Evolutionary conservation across 2,329 filamentous ascomycete species (phyloP).

Genomic region (Chrysoporthe cubensis): DNA sequence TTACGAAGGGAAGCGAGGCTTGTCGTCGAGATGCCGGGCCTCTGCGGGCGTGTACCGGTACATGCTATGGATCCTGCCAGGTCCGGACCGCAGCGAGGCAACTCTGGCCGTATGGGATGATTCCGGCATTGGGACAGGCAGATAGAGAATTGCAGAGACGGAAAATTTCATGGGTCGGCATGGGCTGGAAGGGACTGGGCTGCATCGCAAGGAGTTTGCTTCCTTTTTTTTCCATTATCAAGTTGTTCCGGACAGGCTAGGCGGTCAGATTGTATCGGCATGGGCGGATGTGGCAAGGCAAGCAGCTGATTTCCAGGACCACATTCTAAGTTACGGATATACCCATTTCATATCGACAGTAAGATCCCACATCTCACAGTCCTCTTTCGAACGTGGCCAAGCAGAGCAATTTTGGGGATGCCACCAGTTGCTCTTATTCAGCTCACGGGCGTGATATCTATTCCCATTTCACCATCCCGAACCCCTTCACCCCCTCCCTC

Average conservation of each 20-base stretch:
- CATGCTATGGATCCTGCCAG: background rate
- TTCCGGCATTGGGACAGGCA: background rate
- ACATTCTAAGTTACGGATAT: background rate
- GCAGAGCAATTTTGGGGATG: background rate
- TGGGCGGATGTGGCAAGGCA: background rate
- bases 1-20: background rate
- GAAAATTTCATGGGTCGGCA: background rate
- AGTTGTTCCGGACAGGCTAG: background rate
- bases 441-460: slow-evolving; percentile 22
- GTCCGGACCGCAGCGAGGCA: background rate
- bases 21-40: background rate
- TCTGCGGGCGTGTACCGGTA: background rate
- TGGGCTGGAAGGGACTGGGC: background rate
- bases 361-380: background rate
- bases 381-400: background rate
- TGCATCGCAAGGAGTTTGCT: slow-evolving; percentile 2
- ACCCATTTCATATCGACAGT: background rate
- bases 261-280: background rate
- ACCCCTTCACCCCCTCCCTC: slow-evolving; percentile 44
- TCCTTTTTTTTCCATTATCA: background rate
- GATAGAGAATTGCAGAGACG: background rate
- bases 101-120: background rate
- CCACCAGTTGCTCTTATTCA: background rate
- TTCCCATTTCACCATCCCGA: slow-evolving; percentile 42
- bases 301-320: background rate